Evolutionary conservation across 2,329 filamentous ascomycete species (phyloP), one percentile per base, ranked within the genome.

Genomic region (Trichoderma pleuroti): DNA sequence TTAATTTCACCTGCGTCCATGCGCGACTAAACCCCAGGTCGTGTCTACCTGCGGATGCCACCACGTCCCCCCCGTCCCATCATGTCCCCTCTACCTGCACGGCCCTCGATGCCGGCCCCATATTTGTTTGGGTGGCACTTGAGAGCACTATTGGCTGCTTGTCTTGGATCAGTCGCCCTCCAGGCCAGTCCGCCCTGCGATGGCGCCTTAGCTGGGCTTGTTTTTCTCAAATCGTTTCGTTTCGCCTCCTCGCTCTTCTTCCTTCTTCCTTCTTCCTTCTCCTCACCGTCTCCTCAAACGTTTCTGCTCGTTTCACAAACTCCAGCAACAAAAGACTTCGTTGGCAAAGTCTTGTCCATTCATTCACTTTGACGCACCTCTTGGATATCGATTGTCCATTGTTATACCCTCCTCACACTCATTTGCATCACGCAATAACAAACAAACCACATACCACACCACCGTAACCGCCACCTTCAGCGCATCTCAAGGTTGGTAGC

Each of bases 331-430:
- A 57, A 56, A 69, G 71, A 65, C 71, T 72, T 72, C 71, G 71
- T 72, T 72, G 71, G 71, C 71, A 72, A 68, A 72, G 71, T 63
- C 71, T 62, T 56, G 34, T 59, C 68, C 69, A 63, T 46, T 72
- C 67, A 14, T 66, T 72, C 34, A n/a, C 39, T 7, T 26, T n/a
- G 4, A 57, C 52, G 39, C 36, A 36, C 34, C 52, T 42, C 16
- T 57, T 61, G 52, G 60, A 70, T 72, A 70, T 69, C 68, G 61
- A 56, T n/a, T 70, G 42, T 70, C 70, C 32, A 60, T 24, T n/a
- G n/a, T 30, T n/a, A 71, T 59, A 66, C 71, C 34, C 68, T 61
- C 57, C 60, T 62, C 57, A 71, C 70, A 70, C 46, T 54, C 59
- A 16, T 71, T 39, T 70, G 62, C 32, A 56, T 39, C 68, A 70